Percentiles rank a stretch among this genome's conserved stretches.
phyloP scores from a whole-genome alignment of 2,329 filamentous ascomycete genomes.

The Monascus ruber region DNA sequence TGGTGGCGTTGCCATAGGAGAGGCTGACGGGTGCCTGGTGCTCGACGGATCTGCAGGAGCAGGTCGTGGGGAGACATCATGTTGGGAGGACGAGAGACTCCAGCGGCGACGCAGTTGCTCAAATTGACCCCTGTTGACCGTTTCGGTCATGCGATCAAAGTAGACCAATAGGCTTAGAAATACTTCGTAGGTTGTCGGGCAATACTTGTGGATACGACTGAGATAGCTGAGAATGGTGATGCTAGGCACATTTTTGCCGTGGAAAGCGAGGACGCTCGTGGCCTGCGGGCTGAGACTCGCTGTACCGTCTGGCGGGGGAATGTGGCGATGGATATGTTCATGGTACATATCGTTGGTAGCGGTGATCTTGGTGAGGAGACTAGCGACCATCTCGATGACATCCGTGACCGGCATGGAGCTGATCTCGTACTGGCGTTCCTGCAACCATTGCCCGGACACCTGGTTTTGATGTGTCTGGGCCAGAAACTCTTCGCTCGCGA shows the following conservation, averaged over 20 bases:
- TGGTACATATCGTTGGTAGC: slow-evolving; percentile 92
- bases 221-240: slow-evolving; percentile 96
- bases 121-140: slow-evolving; percentile 72
- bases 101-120: slow-evolving; percentile 40
- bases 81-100: slow-evolving; percentile 7
- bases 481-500: slow-evolving; percentile 67
- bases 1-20: slow-evolving; percentile 26
- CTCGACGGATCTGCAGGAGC: slow-evolving; percentile 10
- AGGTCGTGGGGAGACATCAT: slow-evolving; percentile 7
- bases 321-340: slow-evolving; percentile 71
- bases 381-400: slow-evolving; percentile 98
- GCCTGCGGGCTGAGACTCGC: slow-evolving; percentile 52
- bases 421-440: slow-evolving; percentile 72
- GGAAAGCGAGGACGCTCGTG: slow-evolving; percentile 78
- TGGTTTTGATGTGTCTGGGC: slow-evolving; percentile 39
- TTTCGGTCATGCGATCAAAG: slow-evolving; percentile 97
- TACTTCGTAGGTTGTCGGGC: slow-evolving; percentile 94
- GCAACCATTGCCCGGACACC: slow-evolving; percentile 32
- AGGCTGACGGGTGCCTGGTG: slow-evolving; percentile 9
- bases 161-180: slow-evolving; percentile 92
- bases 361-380: slow-evolving; percentile 90
- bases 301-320: slow-evolving; percentile 49
- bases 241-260: slow-evolving; percentile 93
- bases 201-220: slow-evolving; percentile 95
- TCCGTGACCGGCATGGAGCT: slow-evolving; percentile 95